Base-by-base conservation (phyloP, 1,139 yeast genomes). In the Taiozyma onychis region DNA sequence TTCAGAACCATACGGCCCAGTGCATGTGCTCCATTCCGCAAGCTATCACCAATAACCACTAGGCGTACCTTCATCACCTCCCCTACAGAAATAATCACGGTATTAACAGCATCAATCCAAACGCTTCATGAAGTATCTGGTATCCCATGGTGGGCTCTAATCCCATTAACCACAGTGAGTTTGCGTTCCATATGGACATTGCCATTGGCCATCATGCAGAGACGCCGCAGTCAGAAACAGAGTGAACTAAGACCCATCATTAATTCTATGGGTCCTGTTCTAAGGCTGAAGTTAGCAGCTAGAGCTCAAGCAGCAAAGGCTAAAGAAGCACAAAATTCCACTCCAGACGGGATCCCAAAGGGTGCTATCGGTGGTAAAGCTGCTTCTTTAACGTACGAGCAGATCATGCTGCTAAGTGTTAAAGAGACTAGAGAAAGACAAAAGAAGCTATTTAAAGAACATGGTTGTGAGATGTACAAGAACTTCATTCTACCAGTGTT, bases 381-480 rank as follows among this genome's bases (percentile, higher is more conserved):
- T 45, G 73, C 77, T 4, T 60, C 67, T n/a, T 72, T 90, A 65
- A 78, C 83, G 10, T 85, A 87, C 49, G 96, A 89, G 55, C 95
- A 90, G 59, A 86, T 90, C 32, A 71, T 81, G 44, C 71, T 89
- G 8, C 63, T 91, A 35, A 77, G 95, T 0, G 75, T 87, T 6
- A 90, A 88, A 64, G 97, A 91, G 63, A 78, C 84, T 41, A 73
- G 93, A 51, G 81, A 80, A 54, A 74, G 96, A 52, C 95, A 91
- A 58, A 81, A 84, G 57, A 69, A 68, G 47, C 70, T 91, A 18
- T 91, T 86, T 67, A 78, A 77, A 56, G 75, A 78, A 49, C 75
- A 85, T 61, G 72, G 74, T 16, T 88, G 91, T 48, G 95, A 88
- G 61, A 66, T 84, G 51, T 91, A 95, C 91, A 90, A 89, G 64